Evolutionary conservation across 2,329 filamentous ascomycete species (phyloP), one percentile per base, ranked within the genome.

Genomic region (Fusarium sp.): DNA sequence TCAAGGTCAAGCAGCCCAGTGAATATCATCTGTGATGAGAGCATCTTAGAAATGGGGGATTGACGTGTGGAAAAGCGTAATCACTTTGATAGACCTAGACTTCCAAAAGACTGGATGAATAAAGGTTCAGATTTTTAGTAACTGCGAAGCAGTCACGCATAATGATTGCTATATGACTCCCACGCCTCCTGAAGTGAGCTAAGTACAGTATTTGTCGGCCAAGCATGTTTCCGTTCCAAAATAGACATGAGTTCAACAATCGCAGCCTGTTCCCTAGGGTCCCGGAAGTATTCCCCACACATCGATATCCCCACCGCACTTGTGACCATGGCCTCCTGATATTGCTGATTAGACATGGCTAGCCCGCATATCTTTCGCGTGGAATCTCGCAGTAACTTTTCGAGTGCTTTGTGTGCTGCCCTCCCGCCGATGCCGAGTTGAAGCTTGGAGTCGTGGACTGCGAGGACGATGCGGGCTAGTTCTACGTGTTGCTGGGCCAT

Each of bases 21-120:
- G 77, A 79, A 8, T 79, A 79, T 9, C 77, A 79, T 13, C 66
- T 79, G 2, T 78, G 20, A 68, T 1, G 3, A 22, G 18, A n/a
- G 6, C 3, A 58, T 25, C 31, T 33, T n/a, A 6, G 25, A 52
- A 14, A 6, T 31, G 10, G 18, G 47, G 18, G 3, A 0, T n/a
- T 2, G 45, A 13, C 3, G 47, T n/a, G 27, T 29, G 25, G 4
- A 52, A 35, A 56, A 20, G 52, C 52, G 52, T 56, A 22, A 16
- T 22, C 27, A 56, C 11, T 56, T 58, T 38, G 20, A 58, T 58
- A 25, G 31, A 38, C 25, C 56, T 59, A 40, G 56, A 59, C 35
- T 25, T 27, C 33, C 14, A 25, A 58, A 38, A 58, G 20, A 58
- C 33, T 38, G 6, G 54, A 58, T n/a, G 16, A 58, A 22, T 13